These are phyloP conservation scores for Chrysosphaeria jannelii DNA, from an alignment of 2,329 filamentous ascomycete genomes.

Conservation along the genomic window DNA sequence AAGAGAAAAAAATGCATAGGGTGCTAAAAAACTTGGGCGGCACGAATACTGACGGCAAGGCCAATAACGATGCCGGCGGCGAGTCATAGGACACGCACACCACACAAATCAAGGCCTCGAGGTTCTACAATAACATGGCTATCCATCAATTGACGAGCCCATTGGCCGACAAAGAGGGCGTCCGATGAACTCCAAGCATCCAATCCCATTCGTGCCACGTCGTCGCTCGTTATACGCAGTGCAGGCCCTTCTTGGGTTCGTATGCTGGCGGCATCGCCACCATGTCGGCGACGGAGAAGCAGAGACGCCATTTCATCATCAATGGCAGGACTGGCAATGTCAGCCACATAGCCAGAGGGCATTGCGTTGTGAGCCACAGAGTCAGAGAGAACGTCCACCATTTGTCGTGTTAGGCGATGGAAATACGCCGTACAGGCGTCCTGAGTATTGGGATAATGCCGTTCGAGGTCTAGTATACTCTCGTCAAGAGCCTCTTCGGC, in stretches of 20 bases:
- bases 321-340: conserved; percentile 10
- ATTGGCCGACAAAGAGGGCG: conserved; percentile 32
- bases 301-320: conserved; percentile 2
- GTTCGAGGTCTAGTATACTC: conserved; percentile 18
- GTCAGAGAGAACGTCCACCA: conserved; percentile 30
- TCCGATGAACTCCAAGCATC: conserved; percentile 49
- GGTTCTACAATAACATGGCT: conserved; percentile 26
- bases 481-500: conserved; percentile 29
- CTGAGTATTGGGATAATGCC: conserved; percentile 26
- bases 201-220: conserved; percentile 41
- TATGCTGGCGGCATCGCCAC: conserved; percentile 1
- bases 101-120: conserved; percentile 44
- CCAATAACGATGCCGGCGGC: conserved; percentile 1
- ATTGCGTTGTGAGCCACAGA: conserved; percentile 21
- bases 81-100: conserved; percentile 32
- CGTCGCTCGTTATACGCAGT: conserved; percentile 28
- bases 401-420: conserved; percentile 38
- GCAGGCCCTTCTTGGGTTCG: neutral
- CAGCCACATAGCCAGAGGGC: conserved; percentile 11
- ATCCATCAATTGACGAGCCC: conserved; percentile 34
- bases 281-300: conserved; percentile 2
- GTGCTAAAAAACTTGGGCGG: neutral
- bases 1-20: neutral
- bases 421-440: conserved; percentile 56
- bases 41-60: neutral